Base-by-base conservation (phyloP, 768 basidiomycete genomes). In the Leccinum obscurum region DNA sequence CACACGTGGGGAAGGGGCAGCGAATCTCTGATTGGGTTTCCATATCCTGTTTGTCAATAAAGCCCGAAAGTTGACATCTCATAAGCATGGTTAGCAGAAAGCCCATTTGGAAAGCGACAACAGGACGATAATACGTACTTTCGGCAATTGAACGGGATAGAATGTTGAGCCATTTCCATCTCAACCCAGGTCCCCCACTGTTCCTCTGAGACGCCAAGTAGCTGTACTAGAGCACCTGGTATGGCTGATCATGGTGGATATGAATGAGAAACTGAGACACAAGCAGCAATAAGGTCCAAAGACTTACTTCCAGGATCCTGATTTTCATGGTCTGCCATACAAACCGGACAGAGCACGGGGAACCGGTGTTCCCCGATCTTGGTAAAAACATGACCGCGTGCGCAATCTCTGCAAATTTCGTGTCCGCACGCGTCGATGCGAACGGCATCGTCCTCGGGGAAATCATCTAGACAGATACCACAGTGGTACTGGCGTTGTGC, bases 341-440 rank as follows among this genome's bases (percentile, higher is more conserved):
- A 89, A 13, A 79, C 68, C 0, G 87, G 88, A 65, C 87, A 89
- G 20, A 81, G 69, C 9, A 88, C 82, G 1, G 87, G 87, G 56
- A 80, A 87, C 14, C 77, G 78, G 60, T 77, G 78, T 46, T 85
- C 82, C n/a, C 75, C 73, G 30, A 88, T 76, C 68, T 81, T 81
- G 17, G 78, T 67, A n/a, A 62, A 64, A 14, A 82, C 74, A 59
- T 85, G 79, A 4, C 68, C 64, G 26, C 68, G 73, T 8, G 83
- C 63, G 61, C 88, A 88, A 6, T 76, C 73, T 52, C 82, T 78
- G 68, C 88, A 88, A 61, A 85, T 81, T 4, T 68, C 62, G 65
- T 89, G 86, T 15, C 67, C 68, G 57, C 87, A 89, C 2, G 28
- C 65, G 5, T 71, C 75, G 35, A 85, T 70, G 3, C 63, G 66